Percentiles rank a stretch among this genome's conserved stretches.
These are phyloP conservation scores for Pythium aquatile DNA, from an alignment of 352 stramenopile genomes.

Conservation along the genomic window DNA sequence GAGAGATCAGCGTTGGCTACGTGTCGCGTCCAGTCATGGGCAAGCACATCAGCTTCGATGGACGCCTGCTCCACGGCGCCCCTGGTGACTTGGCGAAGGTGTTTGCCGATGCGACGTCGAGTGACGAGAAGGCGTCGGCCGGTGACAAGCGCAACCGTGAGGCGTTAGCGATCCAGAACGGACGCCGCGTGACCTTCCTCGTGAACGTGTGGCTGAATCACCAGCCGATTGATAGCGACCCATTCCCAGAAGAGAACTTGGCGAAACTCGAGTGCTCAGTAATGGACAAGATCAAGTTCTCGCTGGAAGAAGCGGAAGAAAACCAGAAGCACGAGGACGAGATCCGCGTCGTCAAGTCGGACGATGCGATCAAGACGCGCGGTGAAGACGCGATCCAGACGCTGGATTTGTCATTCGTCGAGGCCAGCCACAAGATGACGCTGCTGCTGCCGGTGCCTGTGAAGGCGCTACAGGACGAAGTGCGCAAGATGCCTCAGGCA, in stretches of 20 bases:
- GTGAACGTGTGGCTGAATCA: slow-evolving; percentile 74
- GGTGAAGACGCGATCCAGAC: slow-evolving; percentile 28
- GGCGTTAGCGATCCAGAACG: slow-evolving; percentile 14
- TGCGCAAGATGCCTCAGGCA: slow-evolving; percentile 22
- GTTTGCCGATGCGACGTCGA: slow-evolving; percentile 17
- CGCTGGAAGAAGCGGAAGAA: slow-evolving; percentile 21
- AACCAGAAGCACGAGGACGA: slow-evolving; percentile 18
- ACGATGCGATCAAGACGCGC: slow-evolving; percentile 16
- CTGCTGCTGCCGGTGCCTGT: slow-evolving; percentile 24
- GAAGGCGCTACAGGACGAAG: slow-evolving; percentile 20
- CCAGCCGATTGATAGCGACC: slow-evolving; percentile 42
- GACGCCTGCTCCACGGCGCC: slow-evolving; percentile 57
- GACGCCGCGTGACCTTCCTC: slow-evolving; percentile 63
- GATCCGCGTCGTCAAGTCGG: slow-evolving; percentile 11
- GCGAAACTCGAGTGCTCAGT: slow-evolving; percentile 18
- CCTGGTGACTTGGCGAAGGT: slow-evolving; percentile 42
- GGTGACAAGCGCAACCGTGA: slow-evolving; percentile 24
- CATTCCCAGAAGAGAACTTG: slow-evolving; percentile 28
- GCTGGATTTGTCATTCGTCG: slow-evolving; percentile 28
- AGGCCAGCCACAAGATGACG: slow-evolving; percentile 28
- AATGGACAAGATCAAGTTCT: slow-evolving; percentile 22
- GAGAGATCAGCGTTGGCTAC: slow-evolving; percentile 31
- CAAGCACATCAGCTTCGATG: slow-evolving; percentile 79
- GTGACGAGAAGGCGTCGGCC: slow-evolving; percentile 16
- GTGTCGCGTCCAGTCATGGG: slow-evolving; percentile 36